Base-by-base conservation (phyloP, 2,329 filamentous ascomycete genomes). In the Talaromyces islandicus region DNA sequence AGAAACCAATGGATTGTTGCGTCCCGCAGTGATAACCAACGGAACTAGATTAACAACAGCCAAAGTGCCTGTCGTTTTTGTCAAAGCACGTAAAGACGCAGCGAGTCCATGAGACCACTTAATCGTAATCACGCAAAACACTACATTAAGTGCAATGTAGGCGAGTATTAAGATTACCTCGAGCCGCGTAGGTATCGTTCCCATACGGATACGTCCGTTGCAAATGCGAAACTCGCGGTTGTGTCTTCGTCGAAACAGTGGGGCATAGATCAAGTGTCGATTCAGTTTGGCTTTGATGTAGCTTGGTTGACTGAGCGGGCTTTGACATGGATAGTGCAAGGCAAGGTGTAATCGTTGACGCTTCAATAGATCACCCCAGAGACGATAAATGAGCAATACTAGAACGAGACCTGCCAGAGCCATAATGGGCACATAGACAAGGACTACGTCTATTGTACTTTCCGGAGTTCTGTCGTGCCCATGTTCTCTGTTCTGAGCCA, bases 111-210 rank as follows among this genome's bases (percentile, higher is more conserved):
- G 61, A 21, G 64, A 58, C 68, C 67, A 73, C 10, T 68, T 65
- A n/a, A 73, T 64, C 10, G 66, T 63, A 53, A 63, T 65, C 5
- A 62, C 80, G 75, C 80, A 83, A 79, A 61, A 79, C 76, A 70
- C 81, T 10, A 66, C 55, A 57, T 68, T 67, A 58, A 68, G 66
- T 14, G 59, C 58, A 25, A 69, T 58, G 30, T 71, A 61, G n/a
- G 64, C 62, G 25, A 57, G 12, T 14, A 73, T 64, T 50, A 72
- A 65, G n/a, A 71, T 19, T 21, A 67, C 60, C 58, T 73, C 71
- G 25, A 72, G 67, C 24, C 71, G 64, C 1, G 67, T 69, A 4
- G 71, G 71, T 12, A 73, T 58, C 10, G 64, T 64, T 21, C 71
- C 71, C 27, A 72, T 60, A 24, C 67, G 65, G 46, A 72, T 35